A percentile compares a stretch with the other conserved stretches of the same genome.
Conservation (phyloP, 805 yeast genomes). For the Zygosaccharomyces siamensis region DNA sequence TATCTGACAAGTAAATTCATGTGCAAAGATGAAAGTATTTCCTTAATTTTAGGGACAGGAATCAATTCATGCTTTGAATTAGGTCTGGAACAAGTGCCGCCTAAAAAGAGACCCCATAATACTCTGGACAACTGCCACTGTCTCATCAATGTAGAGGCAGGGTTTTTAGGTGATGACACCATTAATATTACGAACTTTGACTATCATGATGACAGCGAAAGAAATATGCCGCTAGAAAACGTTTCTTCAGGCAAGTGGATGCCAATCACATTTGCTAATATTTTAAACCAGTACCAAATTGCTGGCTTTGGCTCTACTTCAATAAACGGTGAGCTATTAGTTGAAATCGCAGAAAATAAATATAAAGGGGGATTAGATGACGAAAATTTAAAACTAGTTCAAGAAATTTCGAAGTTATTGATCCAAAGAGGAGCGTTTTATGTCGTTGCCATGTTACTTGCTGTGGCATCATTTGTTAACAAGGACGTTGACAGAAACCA, state of each 20-base stretch:
- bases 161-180: constrained; percentile 23
- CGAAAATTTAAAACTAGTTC: neutral
- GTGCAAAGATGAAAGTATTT: constrained; percentile 31
- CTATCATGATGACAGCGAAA: neutral
- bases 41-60: constrained; percentile 68
- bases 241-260: constrained; percentile 29
- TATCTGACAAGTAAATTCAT: constrained; percentile 45
- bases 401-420: constrained; percentile 15
- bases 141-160: constrained; percentile 28
- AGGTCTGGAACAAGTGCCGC: constrained; percentile 17
- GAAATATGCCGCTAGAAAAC: constrained; percentile 30
- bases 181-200: constrained; percentile 24
- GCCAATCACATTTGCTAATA: constrained; percentile 20
- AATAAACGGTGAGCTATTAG: constrained; percentile 24
- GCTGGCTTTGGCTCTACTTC: neutral
- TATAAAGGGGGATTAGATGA: neutral
- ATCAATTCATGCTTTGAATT: constrained; percentile 46
- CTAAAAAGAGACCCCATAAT: constrained; percentile 8
- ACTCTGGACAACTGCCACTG: constrained; percentile 4
- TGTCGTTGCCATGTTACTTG: constrained; percentile 18
- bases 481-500: neutral
- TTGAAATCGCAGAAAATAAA: constrained; percentile 12
- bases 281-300: constrained; percentile 15
- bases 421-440: constrained; percentile 27
- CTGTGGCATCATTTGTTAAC: neutral